phyloP scores from a whole-genome alignment of 306 rosid genomes.

The Rubus idaeus region DNA sequence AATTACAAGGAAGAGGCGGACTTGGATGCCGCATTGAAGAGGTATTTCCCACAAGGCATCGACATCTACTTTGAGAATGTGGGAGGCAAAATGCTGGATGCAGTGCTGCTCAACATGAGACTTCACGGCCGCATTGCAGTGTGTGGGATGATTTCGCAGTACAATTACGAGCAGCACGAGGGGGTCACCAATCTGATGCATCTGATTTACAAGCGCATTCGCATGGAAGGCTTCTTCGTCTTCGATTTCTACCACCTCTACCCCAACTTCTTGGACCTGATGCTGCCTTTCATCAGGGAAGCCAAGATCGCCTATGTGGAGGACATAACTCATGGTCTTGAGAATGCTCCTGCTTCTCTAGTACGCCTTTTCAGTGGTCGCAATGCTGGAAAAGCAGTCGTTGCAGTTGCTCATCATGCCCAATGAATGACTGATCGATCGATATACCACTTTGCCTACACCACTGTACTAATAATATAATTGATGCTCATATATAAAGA shows the following conservation, averaged over 20 bases:
- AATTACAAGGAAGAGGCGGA: conserved; percentile 41
- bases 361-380: conserved; percentile 5
- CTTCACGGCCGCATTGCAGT: conserved; percentile 15
- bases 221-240: conserved; percentile 21
- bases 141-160: conserved; percentile 22
- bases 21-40: conserved; percentile 32
- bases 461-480: too few species aligned
- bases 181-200: conserved; percentile 19
- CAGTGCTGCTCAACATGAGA: conserved; percentile 18
- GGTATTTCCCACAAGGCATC: conserved; percentile 28
- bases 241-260: conserved; percentile 6
- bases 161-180: conserved; percentile 3
- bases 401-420: neutral
- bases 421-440: too few species aligned
- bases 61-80: conserved; percentile 29
- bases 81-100: conserved; percentile 18
- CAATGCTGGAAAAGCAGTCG: conserved; percentile 16
- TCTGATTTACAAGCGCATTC: conserved; percentile 14
- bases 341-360: conserved; percentile 21
- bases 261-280: conserved; percentile 19
- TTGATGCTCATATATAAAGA: too few species aligned
- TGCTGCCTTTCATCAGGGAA: conserved; percentile 17
- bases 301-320: conserved; percentile 13
- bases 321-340: conserved; percentile 22
- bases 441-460: too few species aligned